Percentiles rank a stretch among this genome's conserved stretches.
phyloP scores from a whole-genome alignment of 768 basidiomycete species.

The Trichaptum fuscoviolaceum region DNA sequence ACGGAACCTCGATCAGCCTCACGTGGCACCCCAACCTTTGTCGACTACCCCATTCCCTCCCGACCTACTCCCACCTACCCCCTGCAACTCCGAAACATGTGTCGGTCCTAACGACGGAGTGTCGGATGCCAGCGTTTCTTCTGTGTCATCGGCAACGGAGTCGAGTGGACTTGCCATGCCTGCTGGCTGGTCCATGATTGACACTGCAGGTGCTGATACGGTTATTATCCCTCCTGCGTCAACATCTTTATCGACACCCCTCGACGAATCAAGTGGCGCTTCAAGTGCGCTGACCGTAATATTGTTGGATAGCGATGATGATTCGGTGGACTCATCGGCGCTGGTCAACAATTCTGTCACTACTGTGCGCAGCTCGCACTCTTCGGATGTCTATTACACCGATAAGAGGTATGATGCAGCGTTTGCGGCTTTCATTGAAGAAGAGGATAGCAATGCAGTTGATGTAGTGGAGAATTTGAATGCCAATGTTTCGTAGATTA shows the following conservation, averaged over 20 bases:
- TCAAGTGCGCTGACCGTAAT: background rate
- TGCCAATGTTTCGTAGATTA: background rate
- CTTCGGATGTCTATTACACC: background rate
- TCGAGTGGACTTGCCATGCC: background rate
- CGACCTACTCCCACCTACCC: background rate
- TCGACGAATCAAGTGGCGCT: background rate
- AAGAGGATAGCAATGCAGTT: background rate
- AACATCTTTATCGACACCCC: background rate
- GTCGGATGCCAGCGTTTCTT: background rate
- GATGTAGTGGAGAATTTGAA: background rate
- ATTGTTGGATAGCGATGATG: background rate
- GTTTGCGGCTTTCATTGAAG: background rate
- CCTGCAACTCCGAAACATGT: background rate
- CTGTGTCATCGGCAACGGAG: background rate
- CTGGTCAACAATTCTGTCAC: background rate
- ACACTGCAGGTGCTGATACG: background rate
- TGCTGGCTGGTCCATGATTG: background rate
- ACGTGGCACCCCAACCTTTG: background rate
- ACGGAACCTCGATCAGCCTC: background rate
- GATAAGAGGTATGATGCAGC: background rate
- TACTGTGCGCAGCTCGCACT: background rate
- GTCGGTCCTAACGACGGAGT: background rate
- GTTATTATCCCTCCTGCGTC: background rate
- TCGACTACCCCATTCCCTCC: background rate
- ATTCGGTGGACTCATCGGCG: background rate